Evolutionary conservation across 2,329 filamentous ascomycete genomes (phyloP), one percentile per base, ranked within the genome.

Genomic region (Colletotrichum sp.): DNA sequence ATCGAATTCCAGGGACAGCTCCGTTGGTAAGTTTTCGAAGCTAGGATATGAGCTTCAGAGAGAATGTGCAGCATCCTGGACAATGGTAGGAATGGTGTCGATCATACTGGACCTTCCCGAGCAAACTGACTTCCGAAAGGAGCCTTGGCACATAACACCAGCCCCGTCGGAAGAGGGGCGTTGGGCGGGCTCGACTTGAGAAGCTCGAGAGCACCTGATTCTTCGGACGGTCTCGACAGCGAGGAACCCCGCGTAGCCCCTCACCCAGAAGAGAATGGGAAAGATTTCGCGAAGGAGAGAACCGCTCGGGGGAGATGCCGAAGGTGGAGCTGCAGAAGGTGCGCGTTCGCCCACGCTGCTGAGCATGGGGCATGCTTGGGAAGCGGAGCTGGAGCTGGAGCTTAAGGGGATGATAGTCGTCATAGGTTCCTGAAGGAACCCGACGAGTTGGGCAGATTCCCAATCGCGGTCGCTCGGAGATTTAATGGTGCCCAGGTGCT

Each of bases 101-200:
- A 57, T 68, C 65, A 68, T 36, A 36, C 48, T 30, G 43, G 39
- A 68, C 65, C 65, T 68, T 57, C 48, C 43, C 64, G 28, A 26
- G n/a, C 28, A 48, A 0, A 48, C 43, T 48, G 43, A n/a, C 43
- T 48, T 48, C 43, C 5, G 43, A 48, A 48, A 21, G 18, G 18
- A 21, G 43, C 3, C 18, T 48, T 48, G 43, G 18, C 43, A 48
- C 43, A 21, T n/a, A 21, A 13, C 0, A 21, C 21, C 63, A 66
- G 32, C 9, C 7, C 34, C 63, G 24, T 28, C 7, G 36, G 26
- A 66, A 66, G 16, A 18, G 36, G 63, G 63, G n/a, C 5, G 2
- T 28, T 63, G 60, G 60, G 30, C 60, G 4, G 32, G 65, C n/a
- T 57, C n/a, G n/a, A 55, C 39, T 30, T 55, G 65, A 52, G 4